A percentile compares a stretch with the other conserved stretches of the same genome.
Conservation (phyloP, 768 basidiomycete genomes). For the Trametes elegans region DNA sequence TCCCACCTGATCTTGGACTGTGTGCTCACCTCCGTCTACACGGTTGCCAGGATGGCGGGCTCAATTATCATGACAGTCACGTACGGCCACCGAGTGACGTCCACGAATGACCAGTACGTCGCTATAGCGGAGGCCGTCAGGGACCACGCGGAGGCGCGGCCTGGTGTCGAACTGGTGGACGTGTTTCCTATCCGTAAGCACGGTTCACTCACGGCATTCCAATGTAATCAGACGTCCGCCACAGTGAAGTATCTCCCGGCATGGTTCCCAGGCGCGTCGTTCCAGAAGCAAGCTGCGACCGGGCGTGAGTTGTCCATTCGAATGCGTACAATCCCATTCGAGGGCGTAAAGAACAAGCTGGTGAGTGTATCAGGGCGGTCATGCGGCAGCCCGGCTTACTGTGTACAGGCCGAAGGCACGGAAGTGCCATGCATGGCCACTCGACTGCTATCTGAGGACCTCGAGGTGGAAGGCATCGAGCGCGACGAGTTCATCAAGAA, state of each 20-base stretch:
- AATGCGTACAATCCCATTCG: background rate
- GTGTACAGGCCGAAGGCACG: too few species aligned
- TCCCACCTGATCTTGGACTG: background rate
- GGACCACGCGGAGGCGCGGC: background rate
- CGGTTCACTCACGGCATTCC: too few species aligned
- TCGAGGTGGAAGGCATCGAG: too few species aligned
- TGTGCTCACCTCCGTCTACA: background rate
- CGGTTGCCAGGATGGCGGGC: background rate
- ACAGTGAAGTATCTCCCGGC: slow-evolving; percentile 19
- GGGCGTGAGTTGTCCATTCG: background rate
- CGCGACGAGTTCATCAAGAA: too few species aligned
- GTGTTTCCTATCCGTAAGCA: slow-evolving; percentile 1
- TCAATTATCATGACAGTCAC: slow-evolving; percentile 14
- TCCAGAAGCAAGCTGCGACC: slow-evolving; percentile 4
- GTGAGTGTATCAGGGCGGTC: background rate
- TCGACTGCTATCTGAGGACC: too few species aligned
- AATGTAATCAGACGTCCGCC: too few species aligned
- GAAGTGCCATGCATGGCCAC: too few species aligned
- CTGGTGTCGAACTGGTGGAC: background rate
- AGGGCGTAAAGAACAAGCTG: background rate
- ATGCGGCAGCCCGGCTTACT: too few species aligned
- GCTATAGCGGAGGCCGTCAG: slow-evolving; percentile 10
- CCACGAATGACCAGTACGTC: slow-evolving; percentile 15
- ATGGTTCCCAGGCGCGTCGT: slow-evolving; percentile 25
- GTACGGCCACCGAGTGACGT: slow-evolving; percentile 17